Evolutionary conservation across 176 grass and related monocot species (phyloP), one percentile per base, ranked within the genome.

Genomic region (Poa pratensis): DNA sequence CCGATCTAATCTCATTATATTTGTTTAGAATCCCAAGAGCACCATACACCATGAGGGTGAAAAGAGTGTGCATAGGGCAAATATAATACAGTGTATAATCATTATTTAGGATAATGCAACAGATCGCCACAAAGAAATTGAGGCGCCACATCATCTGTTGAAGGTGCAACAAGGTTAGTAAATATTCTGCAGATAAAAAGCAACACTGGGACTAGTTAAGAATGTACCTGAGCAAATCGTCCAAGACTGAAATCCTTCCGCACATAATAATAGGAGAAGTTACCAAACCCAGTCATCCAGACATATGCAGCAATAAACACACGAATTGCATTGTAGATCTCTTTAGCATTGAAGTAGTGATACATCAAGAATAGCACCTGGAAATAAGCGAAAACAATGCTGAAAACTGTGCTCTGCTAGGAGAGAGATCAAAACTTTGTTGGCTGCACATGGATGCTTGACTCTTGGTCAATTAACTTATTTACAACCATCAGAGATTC

Each of bases 81-180:
- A 99, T 99, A 67, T 99, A 99, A 82, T 99, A 99, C 48, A 99
- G 78, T 78, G 92, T 94, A 73, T 99, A 99, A 60, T 94, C 91
- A 90, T 99, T 94, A 62, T 91, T 90, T 65, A 99, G 96, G 78
- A 91, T 77, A 82, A 96, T 92, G 76, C 96, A 99, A 77, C 91
- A 96, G 88, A 99, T 91, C 75, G 90, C 87, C 76, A 99, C 96
- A 67, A 99, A 94, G 77, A 99, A 94, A 77, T 99, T 99, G 69
- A 96, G 93, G 64, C 96, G 91, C 96, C 96, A 99, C 96, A 99
- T 99, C 96, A 99, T 99, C 96, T 99, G 93, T 89, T 87, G 49
- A 86, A 89, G 79, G 80, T 85, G 80, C 23, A 87, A 50, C 62
- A 14, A 77, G 70, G 68, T 88, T 14, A 84, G 78, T 22, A 53